phyloP scores from a whole-genome alignment of 2,329 filamentous ascomycete genomes.

The Pseudogymnoascus sp. region DNA sequence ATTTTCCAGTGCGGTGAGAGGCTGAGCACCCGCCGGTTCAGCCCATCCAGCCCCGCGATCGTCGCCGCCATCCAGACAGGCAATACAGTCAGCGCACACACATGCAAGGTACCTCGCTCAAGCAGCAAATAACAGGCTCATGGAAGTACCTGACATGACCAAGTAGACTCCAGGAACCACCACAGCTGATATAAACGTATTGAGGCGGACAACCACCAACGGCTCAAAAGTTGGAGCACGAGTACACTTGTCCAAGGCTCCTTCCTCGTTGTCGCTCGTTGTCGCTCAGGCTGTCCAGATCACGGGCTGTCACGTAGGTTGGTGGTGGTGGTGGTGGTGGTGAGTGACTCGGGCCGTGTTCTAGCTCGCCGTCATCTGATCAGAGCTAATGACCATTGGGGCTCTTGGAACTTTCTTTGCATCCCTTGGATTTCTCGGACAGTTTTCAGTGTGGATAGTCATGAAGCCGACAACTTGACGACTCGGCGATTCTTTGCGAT shows the following conservation, averaged over 20 bases:
- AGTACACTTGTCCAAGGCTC: not conserved
- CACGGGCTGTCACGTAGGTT: not conserved
- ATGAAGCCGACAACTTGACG: not conserved
- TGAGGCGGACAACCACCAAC: not conserved
- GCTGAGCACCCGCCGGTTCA: not conserved
- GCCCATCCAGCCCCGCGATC: not conserved
- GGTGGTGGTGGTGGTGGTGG: not conserved
- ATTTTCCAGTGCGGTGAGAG: not conserved
- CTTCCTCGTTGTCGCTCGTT: not conserved
- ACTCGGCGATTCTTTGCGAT: not conserved
- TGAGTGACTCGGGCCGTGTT: not conserved
- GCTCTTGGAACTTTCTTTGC: not conserved
- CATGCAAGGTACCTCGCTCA: not conserved
- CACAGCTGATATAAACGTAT: not conserved
- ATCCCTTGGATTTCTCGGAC: not conserved
- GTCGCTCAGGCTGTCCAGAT: not conserved
- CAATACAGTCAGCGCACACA: not conserved
- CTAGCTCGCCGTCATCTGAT: not conserved
- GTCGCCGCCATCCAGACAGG: not conserved
- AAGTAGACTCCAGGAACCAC: not conserved
- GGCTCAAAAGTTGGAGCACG: not conserved
- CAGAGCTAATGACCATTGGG: not conserved
- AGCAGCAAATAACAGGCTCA: not conserved
- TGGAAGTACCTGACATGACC: not conserved
- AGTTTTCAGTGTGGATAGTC: not conserved